Evolutionary conservation across 2,329 filamentous ascomycete species (phyloP).

Genomic region (Hawksworthiomyces lignivorus): DNA sequence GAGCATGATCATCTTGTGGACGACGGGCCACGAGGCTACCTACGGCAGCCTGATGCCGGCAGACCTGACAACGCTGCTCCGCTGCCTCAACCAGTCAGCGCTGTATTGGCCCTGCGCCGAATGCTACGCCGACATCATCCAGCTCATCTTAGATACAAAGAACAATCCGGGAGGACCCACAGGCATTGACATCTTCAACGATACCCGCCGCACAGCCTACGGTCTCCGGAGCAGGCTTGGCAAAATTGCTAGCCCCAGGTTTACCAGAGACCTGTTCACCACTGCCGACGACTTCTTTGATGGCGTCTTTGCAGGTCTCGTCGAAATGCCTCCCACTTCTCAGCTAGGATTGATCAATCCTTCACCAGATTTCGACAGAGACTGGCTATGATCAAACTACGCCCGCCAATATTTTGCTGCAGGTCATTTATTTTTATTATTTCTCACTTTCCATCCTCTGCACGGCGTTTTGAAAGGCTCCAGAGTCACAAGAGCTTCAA

Average conservation of each 20-base stretch:
- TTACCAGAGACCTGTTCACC: too few relatives aligned
- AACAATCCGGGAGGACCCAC: constrained; percentile 8
- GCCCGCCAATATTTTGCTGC: too few relatives aligned
- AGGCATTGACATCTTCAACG: constrained; percentile 10
- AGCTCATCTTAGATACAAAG: constrained; percentile 11
- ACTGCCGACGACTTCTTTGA: too few relatives aligned
- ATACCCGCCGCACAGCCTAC: constrained; percentile 9
- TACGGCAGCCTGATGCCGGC: not conserved
- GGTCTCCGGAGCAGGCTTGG: constrained; percentile 1
- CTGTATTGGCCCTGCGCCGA: constrained; percentile 10
- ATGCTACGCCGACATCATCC: constrained; percentile 11
- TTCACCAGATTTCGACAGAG: too few relatives aligned
- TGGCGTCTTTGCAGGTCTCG: too few relatives aligned
- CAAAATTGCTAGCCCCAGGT: not conserved
- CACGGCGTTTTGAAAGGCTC: too few relatives aligned
- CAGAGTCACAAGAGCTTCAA: too few relatives aligned
- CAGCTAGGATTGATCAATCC: too few relatives aligned
- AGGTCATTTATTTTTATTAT: too few relatives aligned
- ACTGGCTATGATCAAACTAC: too few relatives aligned
- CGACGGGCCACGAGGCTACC: not conserved
- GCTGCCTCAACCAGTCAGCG: constrained; percentile 6
- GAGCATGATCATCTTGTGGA: constrained; percentile 11
- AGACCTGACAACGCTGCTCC: constrained; percentile 5
- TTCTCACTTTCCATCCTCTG: too few relatives aligned
- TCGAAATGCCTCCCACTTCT: too few relatives aligned